Evolutionary conservation across 352 stramenopile species (phyloP).

Genomic region (Pythium folliculosum): DNA sequence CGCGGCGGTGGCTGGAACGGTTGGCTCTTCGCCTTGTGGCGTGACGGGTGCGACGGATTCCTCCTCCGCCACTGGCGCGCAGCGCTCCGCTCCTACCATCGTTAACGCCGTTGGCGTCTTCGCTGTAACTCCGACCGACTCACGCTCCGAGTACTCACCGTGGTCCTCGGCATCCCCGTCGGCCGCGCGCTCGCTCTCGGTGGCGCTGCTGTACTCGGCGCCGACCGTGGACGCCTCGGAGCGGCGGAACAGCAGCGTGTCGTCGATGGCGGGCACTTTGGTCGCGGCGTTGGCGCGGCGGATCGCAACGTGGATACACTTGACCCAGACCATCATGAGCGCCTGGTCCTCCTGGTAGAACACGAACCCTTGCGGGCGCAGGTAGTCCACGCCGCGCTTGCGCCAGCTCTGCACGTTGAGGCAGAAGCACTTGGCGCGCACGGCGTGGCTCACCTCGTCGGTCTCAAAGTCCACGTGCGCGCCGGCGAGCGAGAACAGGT

Average conservation of each 20-base stretch:
- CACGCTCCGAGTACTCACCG: slow-evolving; percentile 9
- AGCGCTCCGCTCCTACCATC: background rate
- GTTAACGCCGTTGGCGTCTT: background rate
- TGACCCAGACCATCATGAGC: slow-evolving; percentile 73
- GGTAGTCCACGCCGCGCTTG: slow-evolving; percentile 60
- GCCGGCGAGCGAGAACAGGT: slow-evolving; percentile 58
- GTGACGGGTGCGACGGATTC: background rate
- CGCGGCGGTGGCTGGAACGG: background rate
- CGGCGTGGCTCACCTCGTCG: slow-evolving; percentile 57
- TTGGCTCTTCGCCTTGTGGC: background rate
- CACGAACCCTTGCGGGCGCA: slow-evolving; percentile 64
- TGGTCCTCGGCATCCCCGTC: slow-evolving; percentile 10
- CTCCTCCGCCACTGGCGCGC: background rate
- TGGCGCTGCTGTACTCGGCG: slow-evolving; percentile 19
- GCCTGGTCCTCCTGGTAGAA: slow-evolving; percentile 76
- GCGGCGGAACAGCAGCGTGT: slow-evolving; percentile 34
- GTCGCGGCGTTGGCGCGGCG: slow-evolving; percentile 33
- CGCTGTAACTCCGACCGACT: background rate
- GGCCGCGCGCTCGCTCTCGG: slow-evolving; percentile 18
- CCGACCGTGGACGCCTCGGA: slow-evolving; percentile 28
- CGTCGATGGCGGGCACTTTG: background rate
- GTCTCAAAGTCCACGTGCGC: slow-evolving; percentile 67
- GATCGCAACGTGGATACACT: slow-evolving; percentile 74
- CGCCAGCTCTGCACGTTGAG: slow-evolving; percentile 73
- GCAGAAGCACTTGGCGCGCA: slow-evolving; percentile 79